Conservation (phyloP, 2,329 filamentous ascomycete genomes). For the Fusarium annulatum region DNA sequence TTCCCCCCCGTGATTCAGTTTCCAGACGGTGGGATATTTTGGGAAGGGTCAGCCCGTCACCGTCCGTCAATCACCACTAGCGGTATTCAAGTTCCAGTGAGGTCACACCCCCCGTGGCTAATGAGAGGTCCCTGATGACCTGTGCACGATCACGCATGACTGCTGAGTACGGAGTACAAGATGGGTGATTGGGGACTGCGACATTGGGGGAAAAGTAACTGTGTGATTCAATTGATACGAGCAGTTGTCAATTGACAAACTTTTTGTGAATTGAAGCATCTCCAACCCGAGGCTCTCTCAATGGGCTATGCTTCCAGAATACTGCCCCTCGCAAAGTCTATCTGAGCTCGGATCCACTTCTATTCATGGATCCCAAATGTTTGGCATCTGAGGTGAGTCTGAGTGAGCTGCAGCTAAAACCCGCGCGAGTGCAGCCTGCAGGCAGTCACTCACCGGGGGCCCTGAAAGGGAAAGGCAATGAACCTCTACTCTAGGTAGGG, state of each 20-base stretch:
- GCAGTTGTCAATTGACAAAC: neutral
- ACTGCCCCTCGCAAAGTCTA: conserved; percentile 5
- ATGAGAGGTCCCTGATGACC: conserved; percentile 38
- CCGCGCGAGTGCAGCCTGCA: conserved; percentile 31
- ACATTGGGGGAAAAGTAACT: neutral
- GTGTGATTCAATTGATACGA: neutral
- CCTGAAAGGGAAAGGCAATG: conserved; percentile 12
- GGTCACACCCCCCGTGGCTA: conserved; percentile 32
- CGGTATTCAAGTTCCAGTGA: conserved; percentile 1
- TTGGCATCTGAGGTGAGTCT: conserved; percentile 11
- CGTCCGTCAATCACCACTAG: neutral
- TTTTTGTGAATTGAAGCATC: neutral
- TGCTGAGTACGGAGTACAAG: conserved; percentile 9
- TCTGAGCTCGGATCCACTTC: conserved; percentile 10
- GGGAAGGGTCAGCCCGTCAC: conserved; percentile 38
- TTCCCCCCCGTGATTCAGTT: conserved; percentile 23
- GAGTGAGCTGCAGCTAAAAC: conserved; percentile 37
- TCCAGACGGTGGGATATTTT: conserved; percentile 42
- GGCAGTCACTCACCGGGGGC: conserved; percentile 21
- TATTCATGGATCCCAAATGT: conserved; percentile 5
- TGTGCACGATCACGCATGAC: conserved; percentile 34
- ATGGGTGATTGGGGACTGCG: conserved; percentile 6
- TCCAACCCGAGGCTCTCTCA: neutral
- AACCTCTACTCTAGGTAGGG: conserved; percentile 19
- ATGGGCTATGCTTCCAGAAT: conserved; percentile 1